Evolutionary conservation across 1,284 basidiomycete species (phyloP).

Genomic region (Vanrija sp.): DNA sequence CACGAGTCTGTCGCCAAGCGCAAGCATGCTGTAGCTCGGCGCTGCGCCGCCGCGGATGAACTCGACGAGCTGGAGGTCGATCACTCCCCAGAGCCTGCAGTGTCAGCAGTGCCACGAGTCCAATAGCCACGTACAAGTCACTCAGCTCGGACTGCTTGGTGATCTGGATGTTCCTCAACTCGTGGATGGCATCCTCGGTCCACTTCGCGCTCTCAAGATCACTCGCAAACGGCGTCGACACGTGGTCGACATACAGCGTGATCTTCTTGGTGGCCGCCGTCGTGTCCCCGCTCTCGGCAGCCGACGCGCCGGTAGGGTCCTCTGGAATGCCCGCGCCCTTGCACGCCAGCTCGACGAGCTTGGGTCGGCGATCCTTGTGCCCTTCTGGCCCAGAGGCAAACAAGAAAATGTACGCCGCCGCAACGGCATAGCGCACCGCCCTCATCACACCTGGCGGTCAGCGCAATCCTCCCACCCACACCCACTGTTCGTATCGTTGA

Average conservation of each 20-base stretch:
- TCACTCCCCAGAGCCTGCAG: conserved; percentile 29
- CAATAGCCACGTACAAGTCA: conserved; percentile 21
- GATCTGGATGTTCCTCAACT: conserved; percentile 20
- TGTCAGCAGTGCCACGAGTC: not conserved
- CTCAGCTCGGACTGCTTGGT: conserved; percentile 22
- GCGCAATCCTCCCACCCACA: not conserved
- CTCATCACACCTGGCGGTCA: conserved; percentile 21
- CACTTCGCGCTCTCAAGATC: conserved; percentile 31
- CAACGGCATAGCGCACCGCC: conserved; percentile 27
- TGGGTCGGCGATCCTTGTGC: conserved; percentile 11
- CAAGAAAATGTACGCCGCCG: conserved; percentile 30
- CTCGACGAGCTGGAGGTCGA: conserved; percentile 28
- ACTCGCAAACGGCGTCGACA: conserved; percentile 25
- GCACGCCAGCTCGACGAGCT: conserved; percentile 27
- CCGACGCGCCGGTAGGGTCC: not conserved
- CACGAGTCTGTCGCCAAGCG: conserved; percentile 28
- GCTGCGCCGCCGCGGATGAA: conserved; percentile 30
- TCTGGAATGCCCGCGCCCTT: conserved; percentile 22
- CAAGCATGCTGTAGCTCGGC: conserved; percentile 26
- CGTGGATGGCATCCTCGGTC: conserved; percentile 28
- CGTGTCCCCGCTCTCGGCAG: no score
- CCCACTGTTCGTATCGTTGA: conserved; percentile 26
- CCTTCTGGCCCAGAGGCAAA: conserved; percentile 15
- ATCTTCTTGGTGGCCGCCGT: conserved; percentile 15
- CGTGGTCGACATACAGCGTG: conserved; percentile 24